These are phyloP conservation scores for Chenopodium suecicum DNA, from an alignment of 148 eudicot species.

Conservation along the genomic window DNA sequence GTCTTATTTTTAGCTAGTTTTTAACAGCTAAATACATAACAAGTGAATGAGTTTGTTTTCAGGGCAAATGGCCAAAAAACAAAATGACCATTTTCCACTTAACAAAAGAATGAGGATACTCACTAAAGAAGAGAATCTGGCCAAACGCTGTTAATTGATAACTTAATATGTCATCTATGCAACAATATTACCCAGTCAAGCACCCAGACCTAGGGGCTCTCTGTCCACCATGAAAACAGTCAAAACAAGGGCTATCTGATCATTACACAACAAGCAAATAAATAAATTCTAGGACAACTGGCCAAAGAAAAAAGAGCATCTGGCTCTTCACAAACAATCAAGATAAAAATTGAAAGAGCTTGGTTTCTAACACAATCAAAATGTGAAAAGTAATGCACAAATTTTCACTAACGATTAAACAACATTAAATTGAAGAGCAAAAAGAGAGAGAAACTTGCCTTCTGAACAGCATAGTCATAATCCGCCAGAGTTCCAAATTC, in stretches of 20 bases:
- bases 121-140: too few species aligned
- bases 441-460: slow-evolving; percentile 43
- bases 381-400: neutral
- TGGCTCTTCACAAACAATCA: neutral
- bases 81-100: too few species aligned
- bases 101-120: too few species aligned
- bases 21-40: too few species aligned
- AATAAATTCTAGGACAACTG: neutral
- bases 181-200: too few species aligned
- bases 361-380: neutral
- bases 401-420: neutral
- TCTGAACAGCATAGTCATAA: slow-evolving; percentile 68
- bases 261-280: neutral
- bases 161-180: too few species aligned
- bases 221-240: too few species aligned
- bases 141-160: too few species aligned
- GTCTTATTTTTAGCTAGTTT: neutral
- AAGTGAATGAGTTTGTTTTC: too few species aligned
- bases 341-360: neutral
- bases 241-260: neutral
- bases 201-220: too few species aligned
- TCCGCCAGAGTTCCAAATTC: slow-evolving; percentile 80
- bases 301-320: neutral
- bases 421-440: neutral
- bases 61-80: neutral